Evolutionary conservation across 768 basidiomycete species (phyloP), one percentile per base, ranked within the genome.

Genomic region (Termitomyces sp.): DNA sequence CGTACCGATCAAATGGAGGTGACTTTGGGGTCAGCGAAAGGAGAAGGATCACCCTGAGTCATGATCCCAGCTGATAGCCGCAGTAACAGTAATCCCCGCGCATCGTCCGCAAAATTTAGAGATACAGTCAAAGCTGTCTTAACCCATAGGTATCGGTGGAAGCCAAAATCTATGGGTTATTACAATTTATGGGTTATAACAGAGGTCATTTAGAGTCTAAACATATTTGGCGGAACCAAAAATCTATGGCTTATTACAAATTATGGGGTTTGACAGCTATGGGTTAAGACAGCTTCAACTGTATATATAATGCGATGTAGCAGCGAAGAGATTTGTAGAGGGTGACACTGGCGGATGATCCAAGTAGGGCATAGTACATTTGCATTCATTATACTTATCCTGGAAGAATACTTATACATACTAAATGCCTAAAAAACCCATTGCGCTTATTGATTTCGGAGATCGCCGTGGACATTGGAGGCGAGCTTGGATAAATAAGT

Each of bases 11-110:
- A 61, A 44, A 54, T 47, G 55, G 56, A 50, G 54, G 45, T 58
- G 55, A 42, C 22, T 28, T 26, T 57, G 24, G 45, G 36, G 46
- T 22, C 51, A 26, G 40, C 53, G 47, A 57, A 57, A 35, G 53
- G 38, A 54, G 58, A 55, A 56, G 57, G 52, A 57, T 59, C 53
- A 54, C 48, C 44, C 50, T 35, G 54, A 53, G 43, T 57, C 59
- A 63, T 54, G 56, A 50, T 42, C 46, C 38, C 35, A 40, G 18
- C 22, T 61, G 64, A 65, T 63, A 60, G 64, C 64, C 64, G 64
- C 60, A 40, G 10, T 58, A 57, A 56, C 55, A 61, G 40, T 60
- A 60, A 59, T 53, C 42, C n/a, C 60, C 60, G 64, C 56, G 56
- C 60, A 61, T 45, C 28, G 44, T 50, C 62, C 54, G 54, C 53